Evolutionary conservation across 1,139 yeast species (phyloP).

Genomic region (Suhomyces anneliseae): DNA sequence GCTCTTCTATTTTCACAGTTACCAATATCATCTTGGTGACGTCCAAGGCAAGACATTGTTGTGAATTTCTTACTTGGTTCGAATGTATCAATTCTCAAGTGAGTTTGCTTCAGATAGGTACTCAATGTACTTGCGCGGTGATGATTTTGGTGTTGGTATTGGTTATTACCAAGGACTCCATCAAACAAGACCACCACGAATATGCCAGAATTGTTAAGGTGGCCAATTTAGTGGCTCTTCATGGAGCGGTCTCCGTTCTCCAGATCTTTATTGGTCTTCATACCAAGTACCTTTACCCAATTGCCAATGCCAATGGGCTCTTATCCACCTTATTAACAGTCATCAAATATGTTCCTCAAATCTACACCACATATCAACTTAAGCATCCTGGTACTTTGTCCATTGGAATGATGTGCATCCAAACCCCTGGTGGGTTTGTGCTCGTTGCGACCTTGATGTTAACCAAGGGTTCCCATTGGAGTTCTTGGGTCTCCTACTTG

Average conservation of each 20-base stretch:
- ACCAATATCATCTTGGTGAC: slow-evolving; percentile 68
- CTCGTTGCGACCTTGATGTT: slow-evolving; percentile 71
- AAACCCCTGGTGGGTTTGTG: slow-evolving; percentile 85
- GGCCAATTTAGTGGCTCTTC: slow-evolving; percentile 39
- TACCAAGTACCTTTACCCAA: slow-evolving; percentile 23
- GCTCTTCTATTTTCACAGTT: slow-evolving; percentile 69
- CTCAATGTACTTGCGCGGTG: slow-evolving; percentile 67
- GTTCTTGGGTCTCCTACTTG: slow-evolving; percentile 80
- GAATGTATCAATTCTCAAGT: slow-evolving; percentile 71
- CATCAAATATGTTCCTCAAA: slow-evolving; percentile 79
- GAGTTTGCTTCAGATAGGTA: slow-evolving; percentile 67
- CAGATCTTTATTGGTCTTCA: slow-evolving; percentile 34
- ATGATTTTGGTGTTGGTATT: slow-evolving; percentile 59
- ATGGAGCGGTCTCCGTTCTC: slow-evolving; percentile 35
- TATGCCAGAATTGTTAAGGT: slow-evolving; percentile 42
- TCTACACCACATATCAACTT: slow-evolving; percentile 63
- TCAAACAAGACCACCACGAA: slow-evolving; percentile 48
- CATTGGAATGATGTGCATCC: slow-evolving; percentile 79
- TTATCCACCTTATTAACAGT: slow-evolving; percentile 62
- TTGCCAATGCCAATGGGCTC: slow-evolving; percentile 66
- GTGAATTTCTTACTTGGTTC: slow-evolving; percentile 45
- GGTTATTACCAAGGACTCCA: slow-evolving; percentile 43
- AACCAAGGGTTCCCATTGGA: slow-evolving; percentile 82
- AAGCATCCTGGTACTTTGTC: slow-evolving; percentile 83
- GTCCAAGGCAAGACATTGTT: slow-evolving; percentile 54